These are phyloP conservation scores for Pseudocercospora vitis DNA, from an alignment of 2,329 filamentous ascomycete species.

Conservation along the genomic window DNA sequence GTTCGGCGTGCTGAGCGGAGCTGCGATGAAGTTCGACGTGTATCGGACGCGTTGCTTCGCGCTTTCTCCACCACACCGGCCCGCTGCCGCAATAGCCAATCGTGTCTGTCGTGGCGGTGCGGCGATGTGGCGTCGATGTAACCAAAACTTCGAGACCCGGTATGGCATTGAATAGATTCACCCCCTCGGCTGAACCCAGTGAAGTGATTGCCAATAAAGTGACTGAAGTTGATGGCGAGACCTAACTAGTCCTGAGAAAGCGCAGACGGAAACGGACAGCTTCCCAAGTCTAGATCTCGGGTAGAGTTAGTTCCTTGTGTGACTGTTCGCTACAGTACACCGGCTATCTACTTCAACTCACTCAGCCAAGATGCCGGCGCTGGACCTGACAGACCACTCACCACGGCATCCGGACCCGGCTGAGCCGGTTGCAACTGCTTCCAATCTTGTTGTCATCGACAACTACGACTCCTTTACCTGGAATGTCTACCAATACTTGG, in stretches of 20 bases:
- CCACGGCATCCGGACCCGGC: constrained; percentile 78
- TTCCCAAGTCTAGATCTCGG: too few species aligned
- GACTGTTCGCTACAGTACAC: not conserved
- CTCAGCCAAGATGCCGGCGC: constrained; percentile 31
- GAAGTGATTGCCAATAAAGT: too few species aligned
- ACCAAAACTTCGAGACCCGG: constrained; percentile 1
- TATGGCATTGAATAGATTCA: too few species aligned
- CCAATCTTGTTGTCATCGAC: constrained; percentile 92
- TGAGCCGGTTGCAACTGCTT: constrained; percentile 71
- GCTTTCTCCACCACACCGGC: not conserved
- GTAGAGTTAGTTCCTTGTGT: not conserved
- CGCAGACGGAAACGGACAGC: too few species aligned
- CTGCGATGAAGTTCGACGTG: too few species aligned
- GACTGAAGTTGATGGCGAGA: too few species aligned
- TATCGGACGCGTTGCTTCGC: constrained; percentile 3
- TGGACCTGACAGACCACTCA: constrained; percentile 72
- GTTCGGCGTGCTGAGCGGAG: too few species aligned
- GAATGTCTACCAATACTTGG: constrained; percentile 98
- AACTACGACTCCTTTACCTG: constrained; percentile 99
- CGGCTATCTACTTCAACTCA: not conserved
- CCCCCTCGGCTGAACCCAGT: too few species aligned
- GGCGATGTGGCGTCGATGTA: not conserved
- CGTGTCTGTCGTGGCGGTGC: not conserved
- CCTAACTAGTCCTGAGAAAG: too few species aligned
- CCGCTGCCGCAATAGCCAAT: not conserved